Conservation (phyloP, 371 early-diverging fungal genomes). For the Mortierella sp. region DNA sequence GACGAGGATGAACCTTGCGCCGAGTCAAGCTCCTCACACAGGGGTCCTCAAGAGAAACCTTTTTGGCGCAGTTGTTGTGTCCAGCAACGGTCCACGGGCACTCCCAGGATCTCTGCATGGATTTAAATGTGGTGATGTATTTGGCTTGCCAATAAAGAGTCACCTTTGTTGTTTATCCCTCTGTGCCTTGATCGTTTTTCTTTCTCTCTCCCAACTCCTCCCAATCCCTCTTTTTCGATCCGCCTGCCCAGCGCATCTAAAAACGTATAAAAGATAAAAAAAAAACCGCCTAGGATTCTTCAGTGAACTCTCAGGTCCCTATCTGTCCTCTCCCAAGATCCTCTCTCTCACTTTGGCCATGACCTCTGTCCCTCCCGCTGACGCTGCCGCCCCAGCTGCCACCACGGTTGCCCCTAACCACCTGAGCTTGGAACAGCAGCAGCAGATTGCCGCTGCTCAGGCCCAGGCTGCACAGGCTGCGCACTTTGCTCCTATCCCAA, state of each 20-base stretch:
- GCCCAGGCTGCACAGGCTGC: conserved; percentile 58
- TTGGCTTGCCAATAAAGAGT: too few relatives aligned
- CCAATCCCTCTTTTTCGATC: conserved; percentile 2
- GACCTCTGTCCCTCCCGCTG: conserved; percentile 29
- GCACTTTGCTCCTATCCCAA: conserved; percentile 51
- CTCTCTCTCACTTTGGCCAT: conserved; percentile 57
- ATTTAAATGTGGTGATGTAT: too few relatives aligned
- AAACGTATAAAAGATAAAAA: conserved; percentile 8
- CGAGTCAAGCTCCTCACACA: too few relatives aligned
- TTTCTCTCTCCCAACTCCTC: not conserved
- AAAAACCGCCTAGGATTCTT: conserved; percentile 13
- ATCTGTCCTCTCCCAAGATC: conserved; percentile 50
- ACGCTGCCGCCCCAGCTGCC: conserved; percentile 59
- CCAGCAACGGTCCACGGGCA: too few relatives aligned
- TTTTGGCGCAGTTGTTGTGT: too few relatives aligned
- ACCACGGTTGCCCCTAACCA: conserved; percentile 54
- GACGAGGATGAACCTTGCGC: too few relatives aligned
- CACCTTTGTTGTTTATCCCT: too few relatives aligned
- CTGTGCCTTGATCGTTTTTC: not conserved
- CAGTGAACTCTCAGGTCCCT: conserved; percentile 19
- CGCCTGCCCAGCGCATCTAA: conserved; percentile 19
- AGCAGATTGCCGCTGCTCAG: conserved; percentile 66
- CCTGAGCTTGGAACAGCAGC: conserved; percentile 67
- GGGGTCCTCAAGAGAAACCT: too few relatives aligned
- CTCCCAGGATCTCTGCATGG: too few relatives aligned